phyloP scores from a whole-genome alignment of 768 basidiomycete species.

The Tylopilus sp. region DNA sequence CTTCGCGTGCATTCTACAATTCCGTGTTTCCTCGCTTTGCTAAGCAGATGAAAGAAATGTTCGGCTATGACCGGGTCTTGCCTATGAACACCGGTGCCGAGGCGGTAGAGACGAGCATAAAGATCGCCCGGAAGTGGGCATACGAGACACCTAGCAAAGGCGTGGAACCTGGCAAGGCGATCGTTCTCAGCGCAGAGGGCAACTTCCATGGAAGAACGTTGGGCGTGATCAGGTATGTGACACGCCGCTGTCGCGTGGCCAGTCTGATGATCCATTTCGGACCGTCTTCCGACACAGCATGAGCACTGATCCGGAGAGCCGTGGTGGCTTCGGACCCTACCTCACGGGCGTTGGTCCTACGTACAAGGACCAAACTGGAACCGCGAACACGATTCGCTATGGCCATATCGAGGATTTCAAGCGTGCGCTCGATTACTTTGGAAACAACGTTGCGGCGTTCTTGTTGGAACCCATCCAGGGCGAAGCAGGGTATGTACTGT shows the following conservation, averaged over 20 bases:
- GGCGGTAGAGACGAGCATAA: slow-evolving; percentile 96
- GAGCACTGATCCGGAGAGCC: slow-evolving; percentile 92
- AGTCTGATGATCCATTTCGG: slow-evolving; percentile 8
- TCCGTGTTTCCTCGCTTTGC: slow-evolving; percentile 89
- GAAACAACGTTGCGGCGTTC: slow-evolving; percentile 85
- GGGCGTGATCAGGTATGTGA: slow-evolving; percentile 71
- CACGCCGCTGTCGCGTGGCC: not conserved
- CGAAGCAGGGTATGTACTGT: slow-evolving; percentile 81
- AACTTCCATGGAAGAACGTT: slow-evolving; percentile 97
- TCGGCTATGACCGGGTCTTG: slow-evolving; percentile 92
- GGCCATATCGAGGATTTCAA: slow-evolving; percentile 81
- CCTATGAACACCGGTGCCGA: slow-evolving; percentile 99
- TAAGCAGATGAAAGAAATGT: slow-evolving; percentile 74
- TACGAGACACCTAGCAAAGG: slow-evolving; percentile 79
- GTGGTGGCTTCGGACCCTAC: slow-evolving; percentile 89
- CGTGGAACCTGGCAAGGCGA: slow-evolving; percentile 57
- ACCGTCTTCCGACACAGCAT: slow-evolving; percentile 47
- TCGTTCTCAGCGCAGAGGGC: slow-evolving; percentile 79
- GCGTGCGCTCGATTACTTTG: slow-evolving; percentile 74
- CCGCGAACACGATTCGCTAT: slow-evolving; percentile 66
- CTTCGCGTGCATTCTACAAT: slow-evolving; percentile 96
- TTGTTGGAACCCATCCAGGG: slow-evolving; percentile 98
- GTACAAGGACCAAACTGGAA: slow-evolving; percentile 52
- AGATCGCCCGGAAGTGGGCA: slow-evolving; percentile 96
- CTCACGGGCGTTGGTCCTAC: slow-evolving; percentile 80